Percentiles rank a stretch among this genome's conserved stretches.
phyloP scores from a whole-genome alignment of 2,329 filamentous ascomycete genomes.

The Phoma herbarum region DNA sequence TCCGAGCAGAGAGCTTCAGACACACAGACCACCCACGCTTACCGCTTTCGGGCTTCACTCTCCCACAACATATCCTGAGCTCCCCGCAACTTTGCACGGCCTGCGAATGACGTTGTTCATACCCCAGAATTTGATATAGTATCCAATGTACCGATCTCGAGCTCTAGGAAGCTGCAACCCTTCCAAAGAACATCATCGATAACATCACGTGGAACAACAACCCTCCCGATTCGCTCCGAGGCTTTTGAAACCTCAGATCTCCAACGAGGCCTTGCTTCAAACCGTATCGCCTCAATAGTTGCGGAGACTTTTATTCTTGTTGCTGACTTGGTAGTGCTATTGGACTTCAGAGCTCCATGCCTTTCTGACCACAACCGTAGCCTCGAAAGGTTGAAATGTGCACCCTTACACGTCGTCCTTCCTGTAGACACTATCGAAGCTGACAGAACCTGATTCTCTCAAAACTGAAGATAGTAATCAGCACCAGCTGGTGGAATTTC shows the following conservation, averaged over 20 bases:
- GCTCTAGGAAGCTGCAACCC: not conserved
- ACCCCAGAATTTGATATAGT: slow-evolving; percentile 5
- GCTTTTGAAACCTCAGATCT: not conserved
- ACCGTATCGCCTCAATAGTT: not conserved
- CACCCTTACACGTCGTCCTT: too few species aligned
- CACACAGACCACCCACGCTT: slow-evolving; percentile 13
- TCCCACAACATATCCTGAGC: slow-evolving; percentile 15
- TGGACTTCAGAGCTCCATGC: too few species aligned
- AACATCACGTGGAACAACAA: slow-evolving; percentile 4
- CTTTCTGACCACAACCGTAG: too few species aligned
- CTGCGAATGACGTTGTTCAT: not conserved
- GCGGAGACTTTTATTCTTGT: not conserved
- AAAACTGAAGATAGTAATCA: too few species aligned
- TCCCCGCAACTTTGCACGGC: slow-evolving; percentile 16
- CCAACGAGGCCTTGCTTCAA: not conserved
- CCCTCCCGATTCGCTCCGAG: slow-evolving; percentile 16
- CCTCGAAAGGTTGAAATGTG: too few species aligned
- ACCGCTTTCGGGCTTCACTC: slow-evolving; percentile 16
- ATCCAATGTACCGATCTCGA: not conserved
- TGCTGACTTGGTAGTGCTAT: too few species aligned
- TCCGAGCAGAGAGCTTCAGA: slow-evolving; percentile 11
- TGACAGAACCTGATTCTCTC: too few species aligned
- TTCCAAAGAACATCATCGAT: not conserved
- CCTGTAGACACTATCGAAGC: too few species aligned
- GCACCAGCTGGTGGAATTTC: too few species aligned